Base-by-base conservation (phyloP, 108 stramenopile species). In the Skeletonema marinoi region DNA sequence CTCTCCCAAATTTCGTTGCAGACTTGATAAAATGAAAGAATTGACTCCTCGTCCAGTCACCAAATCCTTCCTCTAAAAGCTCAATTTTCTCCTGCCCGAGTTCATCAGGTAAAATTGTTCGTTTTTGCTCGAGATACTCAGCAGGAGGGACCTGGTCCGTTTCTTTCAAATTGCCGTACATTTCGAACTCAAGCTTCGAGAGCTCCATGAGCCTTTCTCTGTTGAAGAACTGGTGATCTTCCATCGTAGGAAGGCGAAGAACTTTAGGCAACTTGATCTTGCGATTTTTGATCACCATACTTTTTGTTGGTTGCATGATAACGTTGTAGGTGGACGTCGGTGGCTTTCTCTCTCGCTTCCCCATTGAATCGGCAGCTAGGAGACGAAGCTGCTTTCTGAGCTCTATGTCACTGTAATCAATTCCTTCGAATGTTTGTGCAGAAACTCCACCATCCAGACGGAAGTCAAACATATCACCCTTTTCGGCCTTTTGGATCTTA, bases 181-280 rank as follows among this genome's bases (percentile, higher is more conserved):
- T 87, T 70, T 89, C 87, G 65, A 92, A 89, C 71, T 95, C 91
- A 17, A 92, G 69, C 48, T 89, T 91, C 60, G 87, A 86, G 33
- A 98, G 75, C 60, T 95, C 94, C 59, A 93, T 65, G 31, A 98
- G 75, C 7, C 96, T 80, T 39, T 95, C 94, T 25, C 90, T 77
- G 70, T 97, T 91, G 91, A 93, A 98, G 71, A 98, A 98, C 67
- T 98, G 96, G 68, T 95, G 93, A 74, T 97, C 96, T 80, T 96
- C 95, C 96, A 97, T 97, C 31, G 78, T 83, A n/a, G 96, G 94
- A 56, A 95, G 46, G 32, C 89, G 89, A 29, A 95, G 68, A 69
- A 79, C 71, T 69, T 82, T 83, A 9, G 93, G 92, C 35, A 94
- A 81, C 66, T 90, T 93, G 77, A 92, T 88, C 41, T 86, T 86